Percentiles rank a stretch among this genome's conserved stretches.
Conservation (phyloP, 2,329 filamentous ascomycete species). For the Incumbomyces delicatus region DNA sequence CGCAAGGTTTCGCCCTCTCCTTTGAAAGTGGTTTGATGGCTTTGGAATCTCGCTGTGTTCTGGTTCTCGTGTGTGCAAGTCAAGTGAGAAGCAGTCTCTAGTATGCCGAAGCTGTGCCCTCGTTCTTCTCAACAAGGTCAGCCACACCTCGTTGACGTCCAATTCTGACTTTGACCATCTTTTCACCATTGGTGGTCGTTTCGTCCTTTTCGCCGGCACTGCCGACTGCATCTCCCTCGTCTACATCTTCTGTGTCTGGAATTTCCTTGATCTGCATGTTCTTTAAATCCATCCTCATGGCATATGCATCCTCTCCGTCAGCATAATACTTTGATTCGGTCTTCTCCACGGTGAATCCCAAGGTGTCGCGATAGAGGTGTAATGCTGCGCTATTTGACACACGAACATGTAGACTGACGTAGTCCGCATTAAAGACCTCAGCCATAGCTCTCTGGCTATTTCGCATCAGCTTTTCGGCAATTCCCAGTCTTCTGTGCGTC, state of each 20-base stretch:
- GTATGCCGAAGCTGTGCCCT: slow-evolving; percentile 20
- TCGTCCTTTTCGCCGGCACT: slow-evolving; percentile 48
- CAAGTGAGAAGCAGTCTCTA: background rate
- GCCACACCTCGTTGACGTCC: slow-evolving; percentile 71
- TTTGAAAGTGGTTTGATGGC: no score
- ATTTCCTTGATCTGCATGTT: slow-evolving; percentile 36
- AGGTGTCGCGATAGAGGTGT: slow-evolving; percentile 83
- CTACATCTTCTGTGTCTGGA: slow-evolving; percentile 37
- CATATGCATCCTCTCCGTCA: slow-evolving; percentile 91
- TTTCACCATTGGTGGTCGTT: slow-evolving; percentile 48
- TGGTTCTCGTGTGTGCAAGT: background rate
- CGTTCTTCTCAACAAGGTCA: slow-evolving; percentile 42
- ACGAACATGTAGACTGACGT: slow-evolving; percentile 93
- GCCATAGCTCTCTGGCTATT: slow-evolving; percentile 96
- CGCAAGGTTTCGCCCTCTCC: no score
- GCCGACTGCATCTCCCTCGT: slow-evolving; percentile 64
- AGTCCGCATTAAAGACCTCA: slow-evolving; percentile 81
- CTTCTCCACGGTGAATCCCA: slow-evolving; percentile 76
- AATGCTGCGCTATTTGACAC: slow-evolving; percentile 86
- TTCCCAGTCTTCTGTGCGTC: slow-evolving; percentile 79
- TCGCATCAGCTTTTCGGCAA: slow-evolving; percentile 95
- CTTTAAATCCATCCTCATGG: slow-evolving; percentile 78
- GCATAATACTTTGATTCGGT: slow-evolving; percentile 88
- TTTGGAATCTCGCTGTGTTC: no score
- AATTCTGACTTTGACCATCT: slow-evolving; percentile 76